Evolutionary conservation across 768 basidiomycete species (phyloP).

Genomic region (Hygrocybe punicea): DNA sequence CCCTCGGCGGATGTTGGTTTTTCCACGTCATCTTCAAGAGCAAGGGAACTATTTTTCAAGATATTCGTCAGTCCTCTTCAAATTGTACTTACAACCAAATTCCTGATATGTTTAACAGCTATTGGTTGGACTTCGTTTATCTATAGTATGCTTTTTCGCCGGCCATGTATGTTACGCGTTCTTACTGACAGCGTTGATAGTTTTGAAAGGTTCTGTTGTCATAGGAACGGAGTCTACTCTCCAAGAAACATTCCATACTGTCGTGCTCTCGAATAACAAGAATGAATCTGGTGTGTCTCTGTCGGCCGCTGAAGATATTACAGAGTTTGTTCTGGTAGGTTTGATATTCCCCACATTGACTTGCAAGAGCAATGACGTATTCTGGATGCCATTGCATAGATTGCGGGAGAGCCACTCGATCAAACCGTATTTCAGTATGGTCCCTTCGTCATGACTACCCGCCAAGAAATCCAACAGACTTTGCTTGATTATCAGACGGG

Average conservation of each 20-base stretch:
- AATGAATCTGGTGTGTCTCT: slow-evolving; percentile 69
- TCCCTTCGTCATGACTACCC: slow-evolving; percentile 82
- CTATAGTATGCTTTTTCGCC: slow-evolving; percentile 54
- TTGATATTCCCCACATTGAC: not conserved
- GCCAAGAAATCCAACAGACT: slow-evolving; percentile 77
- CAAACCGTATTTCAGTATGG: slow-evolving; percentile 87
- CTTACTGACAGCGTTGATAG: slow-evolving; percentile 32
- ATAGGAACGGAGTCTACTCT: slow-evolving; percentile 51
- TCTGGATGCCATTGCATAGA: slow-evolving; percentile 35
- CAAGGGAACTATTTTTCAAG: slow-evolving; percentile 71
- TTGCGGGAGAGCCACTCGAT: slow-evolving; percentile 84
- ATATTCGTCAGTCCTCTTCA: slow-evolving; percentile 56
- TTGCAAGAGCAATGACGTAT: slow-evolving; percentile 6
- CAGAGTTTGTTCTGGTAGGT: slow-evolving; percentile 72
- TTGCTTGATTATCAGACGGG: slow-evolving; percentile 64
- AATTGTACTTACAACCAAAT: not conserved
- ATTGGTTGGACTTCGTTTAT: slow-evolving; percentile 87
- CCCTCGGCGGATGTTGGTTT: slow-evolving; percentile 92
- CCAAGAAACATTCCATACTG: slow-evolving; percentile 67
- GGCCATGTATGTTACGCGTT: not conserved
- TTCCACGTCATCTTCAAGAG: slow-evolving; percentile 72
- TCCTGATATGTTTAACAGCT: slow-evolving; percentile 39
- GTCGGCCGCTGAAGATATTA: slow-evolving; percentile 53
- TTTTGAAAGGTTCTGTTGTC: slow-evolving; percentile 60
- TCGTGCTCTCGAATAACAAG: slow-evolving; percentile 66